A percentile compares a stretch with the other conserved stretches of the same genome.
Conservation (phyloP, 768 basidiomycete genomes). For the Russula olivacea region DNA sequence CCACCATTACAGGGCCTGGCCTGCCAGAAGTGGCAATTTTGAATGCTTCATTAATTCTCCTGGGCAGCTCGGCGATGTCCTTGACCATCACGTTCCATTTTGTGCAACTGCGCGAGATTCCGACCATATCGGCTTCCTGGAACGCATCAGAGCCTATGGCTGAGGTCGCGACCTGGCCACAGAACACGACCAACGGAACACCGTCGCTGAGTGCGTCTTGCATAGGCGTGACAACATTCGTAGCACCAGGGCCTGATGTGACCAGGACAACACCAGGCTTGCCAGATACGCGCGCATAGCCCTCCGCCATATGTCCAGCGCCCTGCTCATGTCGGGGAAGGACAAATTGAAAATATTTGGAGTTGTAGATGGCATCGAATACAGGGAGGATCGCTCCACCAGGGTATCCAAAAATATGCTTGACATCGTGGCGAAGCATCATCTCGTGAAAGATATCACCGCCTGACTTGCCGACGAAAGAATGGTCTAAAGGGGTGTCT, state of each 20-base stretch:
- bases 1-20: slow-evolving; percentile 96
- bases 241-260: slow-evolving; percentile 96
- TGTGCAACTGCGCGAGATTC: slow-evolving; percentile 94
- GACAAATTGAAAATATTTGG: slow-evolving; percentile 89
- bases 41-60: slow-evolving; percentile 98
- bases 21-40: slow-evolving; percentile 97
- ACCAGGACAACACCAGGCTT: slow-evolving; percentile 97
- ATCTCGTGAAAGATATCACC: slow-evolving; percentile 99
- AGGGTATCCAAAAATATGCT: slow-evolving; percentile 96
- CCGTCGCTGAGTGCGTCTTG: slow-evolving; percentile 96
- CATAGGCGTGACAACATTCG: slow-evolving; percentile 96
- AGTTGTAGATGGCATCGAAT: slow-evolving; percentile 99
- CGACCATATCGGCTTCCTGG: slow-evolving; percentile 96
- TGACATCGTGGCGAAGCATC: slow-evolving; percentile 96
- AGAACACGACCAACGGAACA: slow-evolving; percentile 90
- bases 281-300: slow-evolving; percentile 95
- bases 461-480: slow-evolving; percentile 91
- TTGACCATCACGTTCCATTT: slow-evolving; percentile 99
- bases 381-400: slow-evolving; percentile 98
- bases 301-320: slow-evolving; percentile 98
- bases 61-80: slow-evolving; percentile 88
- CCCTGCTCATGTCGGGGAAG: slow-evolving; percentile 97
- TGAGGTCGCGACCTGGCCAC: slow-evolving; percentile 98
- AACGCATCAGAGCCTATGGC: slow-evolving; percentile 98
- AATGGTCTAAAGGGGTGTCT: slow-evolving; percentile 58